A percentile compares a stretch with the other conserved stretches of the same genome.
Evolutionary conservation across 225 moss, liverwort and hornwort genomes (phyloP).

Genomic region (Neckera pumila): DNA sequence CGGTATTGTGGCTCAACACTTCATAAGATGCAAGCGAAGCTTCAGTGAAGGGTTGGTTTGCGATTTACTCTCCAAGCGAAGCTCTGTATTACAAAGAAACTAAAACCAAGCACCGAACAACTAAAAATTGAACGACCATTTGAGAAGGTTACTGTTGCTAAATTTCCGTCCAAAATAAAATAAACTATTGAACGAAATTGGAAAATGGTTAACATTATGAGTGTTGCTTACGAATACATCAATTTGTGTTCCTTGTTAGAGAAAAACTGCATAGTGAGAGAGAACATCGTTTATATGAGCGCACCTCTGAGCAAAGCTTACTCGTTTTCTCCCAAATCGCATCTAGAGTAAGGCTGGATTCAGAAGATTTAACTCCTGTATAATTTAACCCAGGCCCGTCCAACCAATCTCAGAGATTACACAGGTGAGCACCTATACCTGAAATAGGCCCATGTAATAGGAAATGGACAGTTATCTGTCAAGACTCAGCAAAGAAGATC

Average conservation of each 20-base stretch:
- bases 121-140: neutral
- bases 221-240: neutral
- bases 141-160: neutral
- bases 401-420: neutral
- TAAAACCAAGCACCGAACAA: neutral
- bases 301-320: constrained; percentile 58
- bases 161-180: neutral
- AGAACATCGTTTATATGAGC: neutral
- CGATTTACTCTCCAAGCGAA: neutral
- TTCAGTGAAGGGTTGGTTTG: neutral
- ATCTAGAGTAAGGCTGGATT: constrained; percentile 54
- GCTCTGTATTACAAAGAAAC: neutral
- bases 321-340: constrained; percentile 40
- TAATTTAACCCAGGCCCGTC: neutral
- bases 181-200: neutral
- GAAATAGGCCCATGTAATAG: neutral
- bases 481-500: neutral
- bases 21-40: neutral
- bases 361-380: constrained; percentile 71
- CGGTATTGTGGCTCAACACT: neutral
- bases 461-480: neutral
- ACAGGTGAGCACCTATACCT: neutral
- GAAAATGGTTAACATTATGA: neutral
- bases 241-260: neutral
- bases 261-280: neutral